Percentiles rank a stretch among this genome's conserved stretches.
phyloP scores from a whole-genome alignment of 78 protist species.

The Guillardia theta region DNA sequence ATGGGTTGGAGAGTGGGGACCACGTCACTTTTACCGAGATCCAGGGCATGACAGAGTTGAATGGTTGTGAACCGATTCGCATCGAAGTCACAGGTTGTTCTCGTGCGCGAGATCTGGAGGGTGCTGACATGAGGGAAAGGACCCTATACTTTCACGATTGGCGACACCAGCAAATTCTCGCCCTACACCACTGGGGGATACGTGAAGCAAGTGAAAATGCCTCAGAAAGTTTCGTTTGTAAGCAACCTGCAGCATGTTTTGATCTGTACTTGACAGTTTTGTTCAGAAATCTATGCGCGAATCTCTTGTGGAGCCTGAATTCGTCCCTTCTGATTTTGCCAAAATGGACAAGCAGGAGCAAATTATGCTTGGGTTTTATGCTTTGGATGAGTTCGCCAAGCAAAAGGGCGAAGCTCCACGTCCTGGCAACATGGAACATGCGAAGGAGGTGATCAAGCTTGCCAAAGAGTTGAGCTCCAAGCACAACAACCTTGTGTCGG shows the following conservation, averaged over 20 bases:
- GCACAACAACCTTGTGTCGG: slow-evolving; percentile 27
- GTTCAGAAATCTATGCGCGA: slow-evolving; percentile 42
- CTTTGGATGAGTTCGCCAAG: not conserved
- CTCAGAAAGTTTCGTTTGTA: slow-evolving; percentile 55
- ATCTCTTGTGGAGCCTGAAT: slow-evolving; percentile 62
- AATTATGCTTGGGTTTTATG: slow-evolving; percentile 74
- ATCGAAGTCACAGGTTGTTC: slow-evolving; percentile 49
- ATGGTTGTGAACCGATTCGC: slow-evolving; percentile 50
- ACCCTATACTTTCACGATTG: slow-evolving; percentile 72
- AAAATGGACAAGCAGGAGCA: slow-evolving; percentile 68
- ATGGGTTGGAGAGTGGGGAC: slow-evolving; percentile 82
- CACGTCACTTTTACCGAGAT: slow-evolving; percentile 82
- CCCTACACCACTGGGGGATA: slow-evolving; percentile 77
- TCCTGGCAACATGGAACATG: slow-evolving; percentile 55
- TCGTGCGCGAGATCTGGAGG: not conserved
- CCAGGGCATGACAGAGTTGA: slow-evolving; percentile 87
- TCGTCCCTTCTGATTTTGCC: slow-evolving; percentile 74
- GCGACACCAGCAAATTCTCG: slow-evolving; percentile 66
- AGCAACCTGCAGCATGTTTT: no score
- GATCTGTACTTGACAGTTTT: no score
- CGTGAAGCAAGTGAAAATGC: slow-evolving; percentile 85
- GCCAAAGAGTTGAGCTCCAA: slow-evolving; percentile 46
- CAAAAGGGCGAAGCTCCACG: slow-evolving; percentile 57
- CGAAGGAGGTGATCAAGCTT: slow-evolving; percentile 45
- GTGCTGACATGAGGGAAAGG: not conserved